Percentiles rank a stretch among this genome's conserved stretches.
Conservation (phyloP, 768 basidiomycete genomes). For the Leccinum imitatum region DNA sequence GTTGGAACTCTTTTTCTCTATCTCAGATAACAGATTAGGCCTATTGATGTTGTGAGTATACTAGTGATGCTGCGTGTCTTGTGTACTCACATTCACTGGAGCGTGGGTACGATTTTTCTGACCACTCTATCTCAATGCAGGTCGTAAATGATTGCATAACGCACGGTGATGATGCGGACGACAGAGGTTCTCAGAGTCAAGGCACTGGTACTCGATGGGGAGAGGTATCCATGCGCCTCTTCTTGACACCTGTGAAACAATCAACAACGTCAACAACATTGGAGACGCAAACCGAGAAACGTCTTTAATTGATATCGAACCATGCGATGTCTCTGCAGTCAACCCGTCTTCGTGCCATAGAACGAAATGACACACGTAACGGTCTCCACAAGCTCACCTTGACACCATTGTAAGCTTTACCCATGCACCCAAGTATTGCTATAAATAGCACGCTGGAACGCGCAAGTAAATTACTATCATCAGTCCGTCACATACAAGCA, state of each 20-base stretch:
- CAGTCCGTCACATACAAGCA: slow-evolving; percentile 3
- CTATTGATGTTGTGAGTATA: too few species aligned
- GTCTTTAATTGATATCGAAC: background rate
- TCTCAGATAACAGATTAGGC: background rate
- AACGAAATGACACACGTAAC: background rate
- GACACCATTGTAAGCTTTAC: background rate
- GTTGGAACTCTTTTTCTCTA: background rate
- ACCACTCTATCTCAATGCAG: background rate
- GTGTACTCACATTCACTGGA: background rate
- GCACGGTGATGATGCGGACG: background rate
- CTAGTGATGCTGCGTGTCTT: background rate
- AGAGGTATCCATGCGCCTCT: background rate
- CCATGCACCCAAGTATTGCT: background rate
- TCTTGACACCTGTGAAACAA: background rate
- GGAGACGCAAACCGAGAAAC: background rate
- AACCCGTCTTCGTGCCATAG: background rate
- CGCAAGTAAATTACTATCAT: slow-evolving; percentile 8
- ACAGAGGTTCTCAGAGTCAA: background rate
- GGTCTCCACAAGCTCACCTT: background rate
- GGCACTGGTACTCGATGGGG: background rate
- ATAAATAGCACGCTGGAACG: background rate
- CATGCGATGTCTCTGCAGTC: background rate
- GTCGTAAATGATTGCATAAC: background rate
- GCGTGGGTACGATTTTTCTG: background rate
- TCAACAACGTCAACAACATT: background rate